Percentiles rank a stretch among this genome's conserved stretches.
phyloP scores from a whole-genome alignment of 2,329 filamentous ascomycete species.

The Graphilbum sp. region DNA sequence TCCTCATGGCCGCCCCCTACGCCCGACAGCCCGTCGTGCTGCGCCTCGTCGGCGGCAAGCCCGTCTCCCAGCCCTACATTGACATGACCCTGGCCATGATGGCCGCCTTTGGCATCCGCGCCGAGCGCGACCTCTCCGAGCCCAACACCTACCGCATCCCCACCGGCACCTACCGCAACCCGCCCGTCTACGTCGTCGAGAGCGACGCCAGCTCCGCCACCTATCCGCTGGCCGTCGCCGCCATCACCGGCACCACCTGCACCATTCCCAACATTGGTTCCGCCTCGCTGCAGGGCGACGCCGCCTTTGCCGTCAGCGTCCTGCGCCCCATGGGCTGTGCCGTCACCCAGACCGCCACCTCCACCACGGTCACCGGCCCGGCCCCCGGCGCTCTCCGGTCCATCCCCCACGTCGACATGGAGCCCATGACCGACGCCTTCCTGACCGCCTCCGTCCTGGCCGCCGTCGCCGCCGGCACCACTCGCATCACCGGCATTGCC shows the following conservation, averaged over 20 bases:
- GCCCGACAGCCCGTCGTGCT: constrained; percentile 87
- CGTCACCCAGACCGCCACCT: constrained; percentile 68
- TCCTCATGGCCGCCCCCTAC: constrained; percentile 93
- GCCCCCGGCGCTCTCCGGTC: constrained; percentile 54
- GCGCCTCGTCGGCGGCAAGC: constrained; percentile 84
- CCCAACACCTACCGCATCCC: constrained; percentile 90
- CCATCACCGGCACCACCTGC: constrained; percentile 89
- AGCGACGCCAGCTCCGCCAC: constrained; percentile 97
- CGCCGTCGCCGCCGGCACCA: constrained; percentile 70
- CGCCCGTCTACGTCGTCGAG: constrained; percentile 74
- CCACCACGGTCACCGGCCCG: constrained; percentile 91
- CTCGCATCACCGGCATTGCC: constrained; percentile 82
- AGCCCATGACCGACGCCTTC: constrained; percentile 98
- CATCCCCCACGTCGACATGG: constrained; percentile 82
- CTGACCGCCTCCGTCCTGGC: constrained; percentile 86
- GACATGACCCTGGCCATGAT: constrained; percentile 99
- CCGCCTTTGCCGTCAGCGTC: constrained; percentile 82
- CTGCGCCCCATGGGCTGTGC: constrained; percentile 84
- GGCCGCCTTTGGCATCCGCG: constrained; percentile 72
- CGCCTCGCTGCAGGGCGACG: constrained; percentile 82
- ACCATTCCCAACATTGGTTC: constrained; percentile 94
- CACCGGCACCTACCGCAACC: constrained; percentile 67
- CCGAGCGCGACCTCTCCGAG: constrained; percentile 60
- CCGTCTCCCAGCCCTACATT: constrained; percentile 92
- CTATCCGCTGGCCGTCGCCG: constrained; percentile 84